Conservation (phyloP, 176 grass and related monocot species). For the Oryza nivara region DNA sequence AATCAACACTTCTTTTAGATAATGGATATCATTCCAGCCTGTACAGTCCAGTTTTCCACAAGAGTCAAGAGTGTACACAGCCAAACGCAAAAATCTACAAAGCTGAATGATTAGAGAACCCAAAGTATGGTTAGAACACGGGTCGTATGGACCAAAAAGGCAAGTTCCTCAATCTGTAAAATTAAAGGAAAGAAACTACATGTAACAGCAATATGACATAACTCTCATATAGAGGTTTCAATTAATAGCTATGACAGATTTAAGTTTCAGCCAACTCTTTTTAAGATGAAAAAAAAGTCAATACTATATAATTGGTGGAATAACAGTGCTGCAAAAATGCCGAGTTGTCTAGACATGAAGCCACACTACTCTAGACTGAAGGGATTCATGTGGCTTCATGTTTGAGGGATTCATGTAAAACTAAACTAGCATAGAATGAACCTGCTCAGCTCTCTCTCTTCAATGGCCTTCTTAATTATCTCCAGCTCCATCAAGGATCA, state of each 20-base stretch:
- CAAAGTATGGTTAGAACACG: too few relatives aligned
- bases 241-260: neutral
- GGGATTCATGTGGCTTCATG: neutral
- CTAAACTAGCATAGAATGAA: constrained; percentile 28
- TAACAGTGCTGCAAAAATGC: neutral
- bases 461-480: constrained; percentile 54
- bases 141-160: neutral
- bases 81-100: neutral
- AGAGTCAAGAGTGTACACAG: too few relatives aligned
- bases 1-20: too few relatives aligned
- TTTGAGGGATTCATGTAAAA: neutral
- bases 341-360: neutral
- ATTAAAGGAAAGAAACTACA: too few relatives aligned
- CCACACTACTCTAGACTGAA: too few relatives aligned
- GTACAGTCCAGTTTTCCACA: too few relatives aligned
- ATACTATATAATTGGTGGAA: neutral
- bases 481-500: constrained; percentile 62
- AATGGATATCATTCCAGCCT: too few relatives aligned
- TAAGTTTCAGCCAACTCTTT: too few relatives aligned
- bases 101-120: neutral
- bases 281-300: too few relatives aligned
- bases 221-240: neutral
- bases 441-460: constrained; percentile 62
- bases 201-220: too few relatives aligned
- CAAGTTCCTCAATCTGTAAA: neutral